A percentile compares a stretch with the other conserved stretches of the same genome.
phyloP scores from a whole-genome alignment of 768 basidiomycete genomes.

The Lentinula guzmanii region DNA sequence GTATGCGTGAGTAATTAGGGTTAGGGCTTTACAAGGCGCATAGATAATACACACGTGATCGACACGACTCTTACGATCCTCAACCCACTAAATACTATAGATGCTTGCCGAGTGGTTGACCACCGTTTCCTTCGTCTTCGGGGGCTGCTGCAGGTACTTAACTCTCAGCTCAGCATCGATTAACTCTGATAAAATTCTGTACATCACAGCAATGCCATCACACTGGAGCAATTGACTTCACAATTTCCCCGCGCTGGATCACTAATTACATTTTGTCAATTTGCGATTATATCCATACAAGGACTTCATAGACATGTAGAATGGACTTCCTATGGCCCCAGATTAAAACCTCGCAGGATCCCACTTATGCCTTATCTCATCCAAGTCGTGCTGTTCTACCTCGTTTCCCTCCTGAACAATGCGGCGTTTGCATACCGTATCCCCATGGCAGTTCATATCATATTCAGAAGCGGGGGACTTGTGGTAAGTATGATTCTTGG shows the following conservation, averaged over 20 bases:
- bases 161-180: neutral
- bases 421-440: constrained; percentile 83
- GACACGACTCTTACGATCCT: neutral
- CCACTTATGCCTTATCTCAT: constrained; percentile 68
- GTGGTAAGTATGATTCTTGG: constrained; percentile 81
- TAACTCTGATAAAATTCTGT: neutral
- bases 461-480: constrained; percentile 86
- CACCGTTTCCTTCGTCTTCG: constrained; percentile 74
- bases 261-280: constrained; percentile 86
- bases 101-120: constrained; percentile 40
- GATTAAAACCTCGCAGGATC: constrained; percentile 56
- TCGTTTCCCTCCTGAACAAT: constrained; percentile 81
- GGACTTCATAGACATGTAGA: constrained; percentile 61
- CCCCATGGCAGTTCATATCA: constrained; percentile 91
- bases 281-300: constrained; percentile 67
- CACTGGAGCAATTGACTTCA: constrained; percentile 68
- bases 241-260: constrained; percentile 67
- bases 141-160: constrained; percentile 77
- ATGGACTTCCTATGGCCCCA: constrained; percentile 45
- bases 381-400: constrained; percentile 79
- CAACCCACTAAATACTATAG: neutral
- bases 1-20: neutral
- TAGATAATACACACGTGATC: neutral
- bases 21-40: neutral
- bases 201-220: constrained; percentile 62